Conservation (phyloP, 169 alveolate species). For the Plasmodium gaboni region DNA sequence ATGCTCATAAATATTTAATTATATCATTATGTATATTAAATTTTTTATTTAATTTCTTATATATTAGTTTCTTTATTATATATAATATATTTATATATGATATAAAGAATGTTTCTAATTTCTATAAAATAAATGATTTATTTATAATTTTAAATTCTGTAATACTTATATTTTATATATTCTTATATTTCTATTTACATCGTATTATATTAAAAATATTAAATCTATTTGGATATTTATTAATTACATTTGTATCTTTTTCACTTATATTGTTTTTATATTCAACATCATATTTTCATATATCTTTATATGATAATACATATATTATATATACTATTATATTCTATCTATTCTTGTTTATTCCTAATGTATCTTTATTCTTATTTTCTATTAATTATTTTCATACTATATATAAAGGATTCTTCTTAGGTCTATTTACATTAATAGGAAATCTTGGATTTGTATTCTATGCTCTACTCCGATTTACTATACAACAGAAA, state of each 20-base stretch:
- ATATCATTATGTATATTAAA: slow-evolving; percentile 12
- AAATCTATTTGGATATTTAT: slow-evolving; percentile 14
- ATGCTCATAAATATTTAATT: slow-evolving; percentile 20
- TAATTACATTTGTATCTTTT: slow-evolving; percentile 35
- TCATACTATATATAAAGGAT: slow-evolving; percentile 24
- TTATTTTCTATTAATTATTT: slow-evolving; percentile 13
- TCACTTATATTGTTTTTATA: slow-evolving; percentile 5
- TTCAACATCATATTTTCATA: not conserved
- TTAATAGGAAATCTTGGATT: slow-evolving; percentile 26
- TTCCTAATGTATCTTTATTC: slow-evolving; percentile 25
- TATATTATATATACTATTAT: slow-evolving; percentile 12
- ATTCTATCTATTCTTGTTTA: slow-evolving; percentile 19
- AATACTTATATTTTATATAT: slow-evolving; percentile 23
- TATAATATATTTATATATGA: slow-evolving; percentile 25
- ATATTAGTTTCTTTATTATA: slow-evolving; percentile 23
- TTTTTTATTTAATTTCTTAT: slow-evolving; percentile 27
- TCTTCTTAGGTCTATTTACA: slow-evolving; percentile 17
- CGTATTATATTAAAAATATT: slow-evolving; percentile 18
- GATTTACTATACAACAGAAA: not conserved
- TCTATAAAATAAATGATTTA: slow-evolving; percentile 13
- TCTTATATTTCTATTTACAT: slow-evolving; percentile 16
- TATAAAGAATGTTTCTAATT: not conserved
- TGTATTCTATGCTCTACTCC: not conserved
- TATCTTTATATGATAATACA: not conserved
- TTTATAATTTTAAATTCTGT: slow-evolving; percentile 2